Conservation (phyloP, 2,329 filamentous ascomycete genomes). For the Exophiala bonariae region DNA sequence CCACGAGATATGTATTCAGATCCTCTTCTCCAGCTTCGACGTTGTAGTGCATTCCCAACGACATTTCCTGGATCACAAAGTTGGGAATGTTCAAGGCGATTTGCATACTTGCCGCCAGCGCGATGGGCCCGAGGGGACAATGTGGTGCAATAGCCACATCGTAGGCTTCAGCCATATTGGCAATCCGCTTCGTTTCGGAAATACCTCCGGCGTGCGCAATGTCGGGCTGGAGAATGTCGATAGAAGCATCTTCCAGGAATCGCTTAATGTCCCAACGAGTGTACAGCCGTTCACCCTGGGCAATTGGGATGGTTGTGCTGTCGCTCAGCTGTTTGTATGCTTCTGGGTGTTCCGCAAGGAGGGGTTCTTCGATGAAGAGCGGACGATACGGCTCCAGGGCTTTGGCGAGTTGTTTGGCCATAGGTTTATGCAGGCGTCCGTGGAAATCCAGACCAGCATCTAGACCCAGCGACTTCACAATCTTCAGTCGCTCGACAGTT, state of each 20-base stretch:
- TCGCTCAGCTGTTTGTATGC: conserved; percentile 60
- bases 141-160: conserved; percentile 71
- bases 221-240: conserved; percentile 72
- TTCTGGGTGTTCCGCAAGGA: conserved; percentile 66
- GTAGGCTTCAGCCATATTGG: conserved; percentile 68
- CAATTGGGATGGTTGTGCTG: conserved; percentile 63
- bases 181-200: conserved; percentile 66
- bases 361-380: conserved; percentile 71
- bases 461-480: conserved; percentile 68
- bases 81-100: conserved; percentile 60
- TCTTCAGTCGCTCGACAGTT: conserved; percentile 66
- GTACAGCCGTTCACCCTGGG: conserved; percentile 69
- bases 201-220: conserved; percentile 70
- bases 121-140: conserved; percentile 69
- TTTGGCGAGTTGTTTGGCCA: conserved; percentile 71
- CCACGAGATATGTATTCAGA: conserved; percentile 65
- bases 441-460: conserved; percentile 78
- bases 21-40: conserved; percentile 61
- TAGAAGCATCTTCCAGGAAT: conserved; percentile 64
- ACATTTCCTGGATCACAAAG: conserved; percentile 75
- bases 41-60: conserved; percentile 78
- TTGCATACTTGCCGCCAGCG: conserved; percentile 67
- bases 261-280: conserved; percentile 70
- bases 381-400: conserved; percentile 64
- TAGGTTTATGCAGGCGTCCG: conserved; percentile 70